phyloP scores from a whole-genome alignment of 495 filamentous ascomycete species.

The Delitschia confertaspora region DNA sequence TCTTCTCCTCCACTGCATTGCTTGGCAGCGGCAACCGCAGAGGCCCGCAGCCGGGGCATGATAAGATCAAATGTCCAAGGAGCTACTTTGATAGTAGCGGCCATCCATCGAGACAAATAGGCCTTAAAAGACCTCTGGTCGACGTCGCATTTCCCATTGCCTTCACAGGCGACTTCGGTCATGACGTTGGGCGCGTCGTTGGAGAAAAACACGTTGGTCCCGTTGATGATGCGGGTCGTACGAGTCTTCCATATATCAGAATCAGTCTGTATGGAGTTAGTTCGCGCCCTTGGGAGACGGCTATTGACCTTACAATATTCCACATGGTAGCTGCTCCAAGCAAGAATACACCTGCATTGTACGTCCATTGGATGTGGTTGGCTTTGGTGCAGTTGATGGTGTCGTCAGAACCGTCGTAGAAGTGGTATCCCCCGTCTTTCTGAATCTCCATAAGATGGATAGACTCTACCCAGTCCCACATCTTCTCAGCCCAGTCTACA shows the following conservation, averaged over 20 bases:
- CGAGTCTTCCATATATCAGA: slow-evolving; percentile 48
- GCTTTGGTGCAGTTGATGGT: slow-evolving; percentile 49
- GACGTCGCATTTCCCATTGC: slow-evolving; percentile 52
- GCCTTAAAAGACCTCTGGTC: slow-evolving; percentile 72
- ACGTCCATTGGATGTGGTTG: slow-evolving; percentile 62
- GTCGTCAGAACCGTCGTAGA: slow-evolving; percentile 60
- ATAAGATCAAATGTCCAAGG: slow-evolving; percentile 52
- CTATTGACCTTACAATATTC: slow-evolving; percentile 46
- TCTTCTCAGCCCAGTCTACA: slow-evolving; percentile 61
- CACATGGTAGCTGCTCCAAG: slow-evolving; percentile 71
- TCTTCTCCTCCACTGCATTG: slow-evolving; percentile 48
- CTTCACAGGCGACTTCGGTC: slow-evolving; percentile 63
- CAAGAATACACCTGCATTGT: slow-evolving; percentile 66
- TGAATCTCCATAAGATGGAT: slow-evolving; percentile 51
- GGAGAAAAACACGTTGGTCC: slow-evolving; percentile 49
- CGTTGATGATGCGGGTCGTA: slow-evolving; percentile 47
- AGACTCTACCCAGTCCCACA: slow-evolving; percentile 58
- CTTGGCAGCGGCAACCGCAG: slow-evolving; percentile 51
- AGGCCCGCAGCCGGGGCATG: slow-evolving; percentile 46
- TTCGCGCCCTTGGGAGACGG: background rate
- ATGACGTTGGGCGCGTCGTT: slow-evolving; percentile 47
- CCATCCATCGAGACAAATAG: slow-evolving; percentile 62
- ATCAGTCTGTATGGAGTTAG: slow-evolving; percentile 34
- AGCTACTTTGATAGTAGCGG: slow-evolving; percentile 55
- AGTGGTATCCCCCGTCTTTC: slow-evolving; percentile 42